Evolutionary conservation across 1,139 yeast genomes (phyloP).

Genomic region (Hemisphaericaspora lyxosophila): DNA sequence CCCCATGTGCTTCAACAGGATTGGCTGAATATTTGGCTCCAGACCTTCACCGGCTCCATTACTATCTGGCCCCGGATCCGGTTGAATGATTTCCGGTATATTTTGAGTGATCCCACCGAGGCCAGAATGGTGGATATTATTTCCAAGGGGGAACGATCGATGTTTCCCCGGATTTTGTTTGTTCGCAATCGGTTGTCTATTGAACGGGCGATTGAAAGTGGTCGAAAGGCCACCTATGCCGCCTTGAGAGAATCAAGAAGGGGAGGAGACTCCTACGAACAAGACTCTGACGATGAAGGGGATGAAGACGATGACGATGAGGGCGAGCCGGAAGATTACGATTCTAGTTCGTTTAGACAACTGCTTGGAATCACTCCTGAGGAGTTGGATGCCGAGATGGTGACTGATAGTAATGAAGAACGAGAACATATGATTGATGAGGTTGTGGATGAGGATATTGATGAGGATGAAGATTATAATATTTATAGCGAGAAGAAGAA

Average conservation of each 20-base stretch:
- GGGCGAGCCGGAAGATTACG: constrained; percentile 16
- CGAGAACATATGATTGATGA: constrained; percentile 7
- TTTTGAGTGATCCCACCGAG: constrained; percentile 67
- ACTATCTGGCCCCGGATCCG: constrained; percentile 74
- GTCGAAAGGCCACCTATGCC: constrained; percentile 26
- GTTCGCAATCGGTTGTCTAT: constrained; percentile 62
- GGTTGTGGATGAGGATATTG: constrained; percentile 9
- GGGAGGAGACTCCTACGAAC: not conserved
- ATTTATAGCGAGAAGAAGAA: constrained; percentile 18
- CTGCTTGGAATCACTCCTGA: too few relatives aligned
- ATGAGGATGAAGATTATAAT: constrained; percentile 13
- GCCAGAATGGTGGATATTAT: constrained; percentile 57
- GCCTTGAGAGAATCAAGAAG: constrained; percentile 6
- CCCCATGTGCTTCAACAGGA: constrained; percentile 75
- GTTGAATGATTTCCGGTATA: constrained; percentile 59
- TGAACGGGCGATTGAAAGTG: constrained; percentile 63
- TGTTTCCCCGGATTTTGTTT: constrained; percentile 66
- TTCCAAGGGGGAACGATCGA: constrained; percentile 60
- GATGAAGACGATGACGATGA: constrained; percentile 12
- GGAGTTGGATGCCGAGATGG: constrained; percentile 13
- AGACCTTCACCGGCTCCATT: constrained; percentile 70
- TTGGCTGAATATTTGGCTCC: constrained; percentile 78
- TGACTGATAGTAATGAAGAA: too few relatives aligned
- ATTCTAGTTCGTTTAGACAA: too few relatives aligned
- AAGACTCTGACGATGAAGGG: constrained; percentile 15